Conservation (phyloP, 768 basidiomycete species). For the Xanthoconium stramineum region DNA sequence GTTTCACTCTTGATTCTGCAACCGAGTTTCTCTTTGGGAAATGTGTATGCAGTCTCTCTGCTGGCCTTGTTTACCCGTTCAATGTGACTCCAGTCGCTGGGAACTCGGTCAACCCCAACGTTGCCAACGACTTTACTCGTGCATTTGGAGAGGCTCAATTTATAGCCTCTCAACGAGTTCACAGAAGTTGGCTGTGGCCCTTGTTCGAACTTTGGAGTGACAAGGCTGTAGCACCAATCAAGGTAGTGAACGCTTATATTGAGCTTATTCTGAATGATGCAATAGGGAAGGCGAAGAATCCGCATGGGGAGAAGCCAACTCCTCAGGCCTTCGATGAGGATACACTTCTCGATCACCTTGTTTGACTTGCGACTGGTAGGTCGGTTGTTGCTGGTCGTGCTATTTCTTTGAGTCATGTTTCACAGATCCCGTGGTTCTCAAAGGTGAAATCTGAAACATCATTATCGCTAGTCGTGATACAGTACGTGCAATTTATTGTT, state of each 20-base stretch:
- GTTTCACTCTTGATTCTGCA: constrained; percentile 66
- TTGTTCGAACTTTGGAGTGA: constrained; percentile 40
- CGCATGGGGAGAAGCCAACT: constrained; percentile 20
- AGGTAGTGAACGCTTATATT: constrained; percentile 1
- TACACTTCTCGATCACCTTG: constrained; percentile 56
- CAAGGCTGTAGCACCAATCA: background rate
- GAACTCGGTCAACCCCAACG: constrained; percentile 22
- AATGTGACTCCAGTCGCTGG: constrained; percentile 26
- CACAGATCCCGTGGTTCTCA: constrained; percentile 27
- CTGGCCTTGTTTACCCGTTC: constrained; percentile 51
- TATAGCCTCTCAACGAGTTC: constrained; percentile 40
- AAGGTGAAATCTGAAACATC: constrained; percentile 35
- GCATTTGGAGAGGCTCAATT: constrained; percentile 51
- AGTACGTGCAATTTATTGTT: constrained; percentile 5
- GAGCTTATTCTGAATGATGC: constrained; percentile 46
- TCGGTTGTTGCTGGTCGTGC: constrained; percentile 14
- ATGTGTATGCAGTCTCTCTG: constrained; percentile 51
- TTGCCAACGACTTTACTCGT: constrained; percentile 42
- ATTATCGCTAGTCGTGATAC: constrained; percentile 33
- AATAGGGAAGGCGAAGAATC: constrained; percentile 38
- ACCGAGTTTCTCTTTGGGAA: constrained; percentile 65
- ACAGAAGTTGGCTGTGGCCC: constrained; percentile 52
- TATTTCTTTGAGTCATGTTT: constrained; percentile 1
- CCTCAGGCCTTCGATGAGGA: constrained; percentile 39
- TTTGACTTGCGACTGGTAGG: constrained; percentile 44